Evolutionary conservation across 257 asterid genomes (phyloP).

Genomic region (Echium plantagineum): DNA sequence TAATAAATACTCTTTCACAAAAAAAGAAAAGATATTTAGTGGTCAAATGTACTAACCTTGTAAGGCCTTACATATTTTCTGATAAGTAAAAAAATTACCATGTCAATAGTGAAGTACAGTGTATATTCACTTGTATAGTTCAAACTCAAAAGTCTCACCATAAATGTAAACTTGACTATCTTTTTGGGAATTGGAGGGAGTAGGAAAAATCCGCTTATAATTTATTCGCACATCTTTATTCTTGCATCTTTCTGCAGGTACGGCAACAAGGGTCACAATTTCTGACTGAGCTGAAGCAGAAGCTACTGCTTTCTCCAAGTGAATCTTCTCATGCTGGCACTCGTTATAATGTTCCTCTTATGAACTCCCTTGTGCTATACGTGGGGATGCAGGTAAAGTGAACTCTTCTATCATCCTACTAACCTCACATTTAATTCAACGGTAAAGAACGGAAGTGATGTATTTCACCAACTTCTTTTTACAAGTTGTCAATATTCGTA

Average conservation of each 20-base stretch:
- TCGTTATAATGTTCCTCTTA: conserved; percentile 80
- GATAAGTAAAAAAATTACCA: too few species aligned
- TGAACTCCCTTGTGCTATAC: conserved; percentile 87
- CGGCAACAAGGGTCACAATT: conserved; percentile 79
- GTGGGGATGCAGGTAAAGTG: conserved; percentile 72
- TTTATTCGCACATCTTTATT: not conserved
- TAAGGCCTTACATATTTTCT: not conserved
- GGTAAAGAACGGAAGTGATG: not conserved
- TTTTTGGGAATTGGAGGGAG: not conserved
- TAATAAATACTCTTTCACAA: too few species aligned
- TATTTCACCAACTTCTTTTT: not conserved
- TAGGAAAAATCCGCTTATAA: too few species aligned
- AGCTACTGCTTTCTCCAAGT: conserved; percentile 61
- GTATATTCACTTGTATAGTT: not conserved
- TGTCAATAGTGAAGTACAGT: not conserved
- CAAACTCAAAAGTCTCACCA: not conserved
- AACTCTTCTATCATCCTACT: not conserved
- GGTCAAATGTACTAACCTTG: not conserved
- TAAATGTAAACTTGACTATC: not conserved
- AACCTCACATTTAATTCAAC: not conserved
- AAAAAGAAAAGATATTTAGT: not conserved
- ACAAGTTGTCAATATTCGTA: not conserved
- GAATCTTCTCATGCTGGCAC: conserved; percentile 80
- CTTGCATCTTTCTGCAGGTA: conserved; percentile 32
- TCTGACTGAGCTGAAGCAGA: conserved; percentile 75